Conservation (phyloP, 164 flowering plant species). For the Annona cherimola region DNA sequence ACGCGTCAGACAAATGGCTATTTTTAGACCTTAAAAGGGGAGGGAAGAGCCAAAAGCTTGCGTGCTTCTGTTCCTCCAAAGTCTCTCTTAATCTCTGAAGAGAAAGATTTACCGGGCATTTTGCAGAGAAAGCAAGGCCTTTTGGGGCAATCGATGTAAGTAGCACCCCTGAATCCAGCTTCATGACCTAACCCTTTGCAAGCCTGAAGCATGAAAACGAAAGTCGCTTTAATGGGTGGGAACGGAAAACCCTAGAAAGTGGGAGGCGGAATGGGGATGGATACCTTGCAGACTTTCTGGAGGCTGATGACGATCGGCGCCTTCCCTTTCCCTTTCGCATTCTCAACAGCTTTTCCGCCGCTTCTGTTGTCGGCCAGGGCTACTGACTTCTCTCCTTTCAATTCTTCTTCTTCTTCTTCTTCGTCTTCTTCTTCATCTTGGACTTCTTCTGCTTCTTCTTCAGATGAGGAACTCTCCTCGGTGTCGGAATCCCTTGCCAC, state of each 20-base stretch:
- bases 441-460: conserved; percentile 23
- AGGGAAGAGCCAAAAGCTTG: too few species aligned
- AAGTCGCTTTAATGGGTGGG: not conserved
- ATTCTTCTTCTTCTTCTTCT: conserved; percentile 18
- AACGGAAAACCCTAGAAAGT: not conserved
- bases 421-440: conserved; percentile 21
- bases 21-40: too few species aligned
- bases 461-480: conserved; percentile 46
- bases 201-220: conserved; percentile 42
- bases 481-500: conserved; percentile 61
- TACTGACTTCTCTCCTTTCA: conserved; percentile 15
- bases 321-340: conserved; percentile 41
- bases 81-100: too few species aligned
- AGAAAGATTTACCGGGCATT: conserved; percentile 54
- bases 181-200: conserved; percentile 84
- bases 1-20: not conserved
- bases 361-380: not conserved
- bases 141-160: conserved; percentile 93
- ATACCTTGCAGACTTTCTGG: conserved; percentile 90
- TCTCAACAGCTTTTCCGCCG: conserved; percentile 11
- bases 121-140: conserved; percentile 94
- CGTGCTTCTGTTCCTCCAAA: too few species aligned
- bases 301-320: conserved; percentile 68
- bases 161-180: conserved; percentile 93
- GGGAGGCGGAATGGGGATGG: conserved; percentile 1